A percentile compares a stretch with the other conserved stretches of the same genome.
phyloP scores from a whole-genome alignment of 768 basidiomycete genomes.

The Dentipellis fragilis region DNA sequence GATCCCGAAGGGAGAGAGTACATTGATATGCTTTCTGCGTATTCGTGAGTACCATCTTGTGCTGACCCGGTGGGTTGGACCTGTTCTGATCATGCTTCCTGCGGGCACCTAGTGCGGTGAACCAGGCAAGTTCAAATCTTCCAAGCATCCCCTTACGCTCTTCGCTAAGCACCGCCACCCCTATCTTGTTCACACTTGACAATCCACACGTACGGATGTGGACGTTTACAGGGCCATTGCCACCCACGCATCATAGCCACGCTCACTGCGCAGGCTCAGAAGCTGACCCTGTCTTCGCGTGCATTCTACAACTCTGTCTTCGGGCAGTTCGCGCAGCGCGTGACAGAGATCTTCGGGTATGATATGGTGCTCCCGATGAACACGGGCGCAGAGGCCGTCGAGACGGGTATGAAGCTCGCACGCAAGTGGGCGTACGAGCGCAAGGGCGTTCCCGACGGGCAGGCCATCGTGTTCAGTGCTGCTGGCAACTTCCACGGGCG shows the following conservation, averaged over 20 bases:
- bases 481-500: conserved; percentile 95
- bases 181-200: neutral
- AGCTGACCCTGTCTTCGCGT: conserved; percentile 86
- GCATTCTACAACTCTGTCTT: conserved; percentile 95
- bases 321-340: conserved; percentile 78
- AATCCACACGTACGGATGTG: neutral
- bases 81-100: too few relatives aligned
- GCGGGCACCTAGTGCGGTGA: conserved; percentile 53
- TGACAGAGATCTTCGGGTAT: conserved; percentile 80
- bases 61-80: neutral
- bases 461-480: conserved; percentile 79
- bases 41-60: conserved; percentile 56
- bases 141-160: too few relatives aligned
- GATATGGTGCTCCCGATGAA: conserved; percentile 99
- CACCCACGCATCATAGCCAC: conserved; percentile 81
- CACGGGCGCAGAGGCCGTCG: conserved; percentile 97
- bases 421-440: conserved; percentile 93
- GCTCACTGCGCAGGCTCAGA: conserved; percentile 76
- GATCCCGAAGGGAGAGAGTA: conserved; percentile 93
- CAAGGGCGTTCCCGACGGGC: conserved; percentile 72
- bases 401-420: conserved; percentile 92
- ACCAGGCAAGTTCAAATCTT: conserved; percentile 48
- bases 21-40: conserved; percentile 96
- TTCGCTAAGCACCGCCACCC: neutral
- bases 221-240: conserved; percentile 63